phyloP scores from a whole-genome alignment of 2,329 filamentous ascomycete genomes.

The Sphaceloma murrayae region DNA sequence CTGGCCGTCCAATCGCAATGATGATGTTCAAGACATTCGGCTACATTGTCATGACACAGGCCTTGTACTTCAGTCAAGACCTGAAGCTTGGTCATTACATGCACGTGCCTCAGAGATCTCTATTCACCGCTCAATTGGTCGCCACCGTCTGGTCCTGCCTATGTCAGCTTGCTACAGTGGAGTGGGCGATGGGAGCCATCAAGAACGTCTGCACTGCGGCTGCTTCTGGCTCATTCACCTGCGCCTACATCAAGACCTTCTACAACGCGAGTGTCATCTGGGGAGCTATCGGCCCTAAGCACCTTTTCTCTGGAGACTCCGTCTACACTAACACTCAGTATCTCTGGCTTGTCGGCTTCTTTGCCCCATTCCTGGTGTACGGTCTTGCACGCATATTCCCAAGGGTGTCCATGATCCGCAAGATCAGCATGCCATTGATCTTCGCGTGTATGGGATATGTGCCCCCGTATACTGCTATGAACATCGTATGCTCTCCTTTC shows the following conservation, averaged over 20 bases:
- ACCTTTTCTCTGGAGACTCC: conserved; percentile 50
- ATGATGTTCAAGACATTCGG: conserved; percentile 92
- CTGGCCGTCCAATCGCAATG: conserved; percentile 76
- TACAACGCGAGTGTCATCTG: conserved; percentile 86
- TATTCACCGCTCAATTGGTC: conserved; percentile 69
- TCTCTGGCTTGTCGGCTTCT: conserved; percentile 68
- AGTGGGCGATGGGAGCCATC: conserved; percentile 81
- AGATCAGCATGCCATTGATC: conserved; percentile 50
- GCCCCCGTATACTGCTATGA: conserved; percentile 69
- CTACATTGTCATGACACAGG: conserved; percentile 52
- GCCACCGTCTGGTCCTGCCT: conserved; percentile 67
- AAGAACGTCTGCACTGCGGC: conserved; percentile 65
- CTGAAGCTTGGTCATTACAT: conserved; percentile 82
- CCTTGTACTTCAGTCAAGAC: conserved; percentile 80
- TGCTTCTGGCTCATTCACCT: conserved; percentile 78
- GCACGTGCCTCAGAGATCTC: conserved; percentile 71
- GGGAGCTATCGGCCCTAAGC: conserved; percentile 40
- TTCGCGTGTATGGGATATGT: conserved; percentile 80
- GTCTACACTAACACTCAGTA: conserved; percentile 69
- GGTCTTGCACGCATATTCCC: conserved; percentile 39
- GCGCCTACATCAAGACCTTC: conserved; percentile 78
- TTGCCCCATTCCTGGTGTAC: conserved; percentile 67
- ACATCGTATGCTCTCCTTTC: conserved; percentile 31
- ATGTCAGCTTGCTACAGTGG: conserved; percentile 74
- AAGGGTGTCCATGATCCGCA: conserved; percentile 19